Evolutionary conservation across 495 filamentous ascomycete genomes (phyloP).

Genomic region (Gamarada debralockiae): DNA sequence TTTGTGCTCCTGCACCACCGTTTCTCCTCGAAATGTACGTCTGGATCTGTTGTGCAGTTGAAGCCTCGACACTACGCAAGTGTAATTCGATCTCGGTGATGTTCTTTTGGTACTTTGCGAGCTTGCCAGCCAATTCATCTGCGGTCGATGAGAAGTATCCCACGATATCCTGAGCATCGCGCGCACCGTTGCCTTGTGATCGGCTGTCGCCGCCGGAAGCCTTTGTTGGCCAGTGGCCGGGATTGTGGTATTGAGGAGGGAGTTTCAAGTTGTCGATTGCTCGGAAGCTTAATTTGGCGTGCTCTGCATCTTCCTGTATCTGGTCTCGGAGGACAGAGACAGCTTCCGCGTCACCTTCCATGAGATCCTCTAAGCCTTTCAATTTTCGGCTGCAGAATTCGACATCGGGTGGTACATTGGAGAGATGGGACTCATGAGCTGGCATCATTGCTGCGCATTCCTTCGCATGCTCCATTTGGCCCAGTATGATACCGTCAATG

Average conservation of each 20-base stretch:
- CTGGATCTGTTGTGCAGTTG: conserved; percentile 65
- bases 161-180: conserved; percentile 60
- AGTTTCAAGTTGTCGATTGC: conserved; percentile 73
- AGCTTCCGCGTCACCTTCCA: conserved; percentile 68
- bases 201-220: conserved; percentile 17
- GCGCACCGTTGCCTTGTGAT: conserved; percentile 36
- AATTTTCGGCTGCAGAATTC: conserved; percentile 68
- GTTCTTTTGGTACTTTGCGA: conserved; percentile 62
- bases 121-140: conserved; percentile 64
- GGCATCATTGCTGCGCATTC: conserved; percentile 60
- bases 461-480: conserved; percentile 57
- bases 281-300: conserved; percentile 71
- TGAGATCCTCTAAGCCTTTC: conserved; percentile 65
- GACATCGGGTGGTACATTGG: conserved; percentile 68
- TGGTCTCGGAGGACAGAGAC: conserved; percentile 62
- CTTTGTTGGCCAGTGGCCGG: conserved; percentile 49
- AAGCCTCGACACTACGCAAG: conserved; percentile 68
- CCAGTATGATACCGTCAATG: conserved; percentile 70
- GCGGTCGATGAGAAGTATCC: conserved; percentile 71
- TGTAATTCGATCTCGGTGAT: conserved; percentile 81
- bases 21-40: conserved; percentile 56
- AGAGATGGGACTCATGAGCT: conserved; percentile 58
- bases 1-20: conserved; percentile 43
- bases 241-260: conserved; percentile 67
- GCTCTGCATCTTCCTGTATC: conserved; percentile 61